These are phyloP conservation scores for Corymbia maculata DNA, from an alignment of 345 rosid genomes.

Conservation along the genomic window DNA sequence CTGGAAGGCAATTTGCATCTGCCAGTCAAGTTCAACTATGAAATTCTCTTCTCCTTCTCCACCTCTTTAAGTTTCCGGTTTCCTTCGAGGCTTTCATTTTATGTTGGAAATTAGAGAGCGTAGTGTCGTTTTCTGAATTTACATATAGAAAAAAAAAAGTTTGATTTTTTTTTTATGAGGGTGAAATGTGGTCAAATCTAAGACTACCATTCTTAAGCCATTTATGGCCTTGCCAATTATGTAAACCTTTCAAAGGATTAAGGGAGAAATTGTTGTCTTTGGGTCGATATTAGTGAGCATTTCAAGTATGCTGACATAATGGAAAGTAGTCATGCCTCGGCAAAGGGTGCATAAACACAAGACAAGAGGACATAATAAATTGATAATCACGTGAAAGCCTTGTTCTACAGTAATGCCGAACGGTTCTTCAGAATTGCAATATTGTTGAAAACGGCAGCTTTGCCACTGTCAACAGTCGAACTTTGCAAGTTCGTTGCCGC, in stretches of 20 bases:
- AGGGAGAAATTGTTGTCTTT: background rate
- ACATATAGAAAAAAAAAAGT: background rate
- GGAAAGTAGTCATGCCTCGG: background rate
- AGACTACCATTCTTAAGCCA: background rate
- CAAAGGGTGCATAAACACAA: background rate
- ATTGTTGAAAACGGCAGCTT: background rate
- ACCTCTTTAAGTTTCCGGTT: background rate
- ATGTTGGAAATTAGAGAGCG: background rate
- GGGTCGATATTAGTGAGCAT: background rate
- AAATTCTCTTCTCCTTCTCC: too few relatives aligned
- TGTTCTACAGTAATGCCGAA: background rate
- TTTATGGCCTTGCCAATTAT: background rate
- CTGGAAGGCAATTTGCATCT: too few relatives aligned
- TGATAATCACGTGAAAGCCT: background rate
- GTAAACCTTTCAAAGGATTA: background rate
- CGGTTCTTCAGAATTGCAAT: background rate
- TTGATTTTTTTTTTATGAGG: too few relatives aligned
- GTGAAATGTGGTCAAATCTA: background rate
- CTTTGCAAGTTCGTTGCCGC: background rate
- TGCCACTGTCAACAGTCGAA: background rate
- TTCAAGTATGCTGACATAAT: too few relatives aligned
- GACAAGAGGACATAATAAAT: background rate
- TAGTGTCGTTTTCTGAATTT: background rate
- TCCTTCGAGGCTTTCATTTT: background rate
- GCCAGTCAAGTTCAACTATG: too few relatives aligned